Base-by-base conservation (phyloP, 306 rosid genomes). In the Trifolium fragiferum region DNA sequence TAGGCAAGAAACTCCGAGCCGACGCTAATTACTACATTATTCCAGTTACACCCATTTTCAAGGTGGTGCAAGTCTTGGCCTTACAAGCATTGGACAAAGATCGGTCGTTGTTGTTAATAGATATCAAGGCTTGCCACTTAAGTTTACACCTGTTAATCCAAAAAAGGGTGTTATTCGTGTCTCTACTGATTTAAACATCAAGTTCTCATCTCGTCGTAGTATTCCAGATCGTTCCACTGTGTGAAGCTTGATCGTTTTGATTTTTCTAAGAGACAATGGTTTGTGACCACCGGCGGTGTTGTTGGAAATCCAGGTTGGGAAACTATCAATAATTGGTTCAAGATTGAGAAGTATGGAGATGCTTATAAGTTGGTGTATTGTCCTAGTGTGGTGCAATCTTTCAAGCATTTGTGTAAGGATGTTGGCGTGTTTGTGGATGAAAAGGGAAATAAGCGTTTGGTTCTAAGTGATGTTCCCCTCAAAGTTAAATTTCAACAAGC, bases 291-390 rank as follows among this genome's bases (percentile, higher is more conserved):
- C 0, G 82, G 78, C 0, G 87, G 89, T 0, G 76, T 55, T 51
- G 43, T 44, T 0, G 93, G 89, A 7, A 80, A 82, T 37, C 87
- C 83, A 0, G 0, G 87, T 37, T 40, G 15, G 58, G 10, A 32
- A 60, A 88, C 88, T 0, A 50, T 73, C 0, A 43, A 70, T 21
- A 86, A 84, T 14, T 88, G 90, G 88, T 83, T 85, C 76, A 83
- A 76, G 61, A 89, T 91, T 40, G 87, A 87, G 82, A 84, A 76
- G 59, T 60, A 30, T 1, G 79, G 76, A 10, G 72, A 14, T 1
- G 74, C 43, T 59, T 91, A 87, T 64, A 86, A 86, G 71, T 33
- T 91, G 10, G 78, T 68, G 1, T 87, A 77, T 16, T 91, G 94
- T 55, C 94, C 94, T 6, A 75, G 57, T 1, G 89, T 87, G 9